Evolutionary conservation across 345 rosid species (phyloP), one percentile per base, ranked within the genome.

Genomic region (sweet orange (Citrus sinensis)): DNA sequence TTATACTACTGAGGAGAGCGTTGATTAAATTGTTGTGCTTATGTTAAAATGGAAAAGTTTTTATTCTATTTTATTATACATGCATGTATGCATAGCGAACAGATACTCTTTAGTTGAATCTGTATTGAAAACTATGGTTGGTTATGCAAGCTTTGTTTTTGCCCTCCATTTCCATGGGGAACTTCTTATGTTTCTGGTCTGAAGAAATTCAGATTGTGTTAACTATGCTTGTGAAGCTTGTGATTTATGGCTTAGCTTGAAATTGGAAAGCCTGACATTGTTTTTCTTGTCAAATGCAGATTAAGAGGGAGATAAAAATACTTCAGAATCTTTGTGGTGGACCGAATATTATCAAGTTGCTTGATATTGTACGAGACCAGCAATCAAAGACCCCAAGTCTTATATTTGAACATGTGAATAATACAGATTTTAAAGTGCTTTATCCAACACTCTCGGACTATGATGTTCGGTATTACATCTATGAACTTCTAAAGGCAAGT

Each of bases 321-420:
- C 82, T 96, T 80, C 97, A 96, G 90, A 96, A 94, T 86, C 99
- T 96, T 19, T 94, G 97, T 58, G 99, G 98, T 54, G 99, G 99
- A 66, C 99, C 98, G 9, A 93, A 95, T 87, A 88, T 93, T 80
- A 90, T 95, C 78, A 91, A 91, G 87, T 77, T 95, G 87, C 97
- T 92, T 30, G 98, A 95, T 85, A 95, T 95, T 83, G 99, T 95
- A 76, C 89, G 99, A 82, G 99, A 95, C 88, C 97, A 92, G 88
- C 97, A 95, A 79, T 94, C 97, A 1, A 93, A 92, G 88, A 94
- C 98, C 13, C 98, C 97, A 0, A 95, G 98, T 84, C 91, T 95
- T 65, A 88, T 95, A 59, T 95, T 95, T 88, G 98, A 95, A 84
- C 87, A 92, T 75, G 96, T 95, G 80, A 93, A 95, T 82, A 95